Evolutionary conservation across 805 yeast species (phyloP).

Genomic region (Barnettozyma populi): DNA sequence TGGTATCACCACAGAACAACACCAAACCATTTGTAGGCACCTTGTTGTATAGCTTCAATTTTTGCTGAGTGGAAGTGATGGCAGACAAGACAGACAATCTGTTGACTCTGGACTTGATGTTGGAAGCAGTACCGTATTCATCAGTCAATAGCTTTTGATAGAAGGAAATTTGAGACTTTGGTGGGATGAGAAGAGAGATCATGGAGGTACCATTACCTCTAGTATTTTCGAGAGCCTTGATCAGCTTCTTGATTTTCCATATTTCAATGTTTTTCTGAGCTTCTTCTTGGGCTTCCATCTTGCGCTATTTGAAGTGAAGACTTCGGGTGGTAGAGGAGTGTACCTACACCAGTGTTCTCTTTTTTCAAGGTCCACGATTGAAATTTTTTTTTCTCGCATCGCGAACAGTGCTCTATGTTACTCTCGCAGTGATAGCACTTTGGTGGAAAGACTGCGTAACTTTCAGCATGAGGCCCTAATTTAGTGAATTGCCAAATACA

Average conservation of each 20-base stretch:
- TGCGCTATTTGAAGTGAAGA: not conserved
- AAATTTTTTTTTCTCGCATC: not conserved
- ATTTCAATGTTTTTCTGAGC: slow-evolving; percentile 97
- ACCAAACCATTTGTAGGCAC: slow-evolving; percentile 96
- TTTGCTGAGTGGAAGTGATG: slow-evolving; percentile 96
- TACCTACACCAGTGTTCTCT: not conserved
- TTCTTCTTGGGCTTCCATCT: slow-evolving; percentile 44
- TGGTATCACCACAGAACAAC: slow-evolving; percentile 95
- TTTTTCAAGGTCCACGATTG: not conserved
- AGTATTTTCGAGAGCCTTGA: slow-evolving; percentile 82
- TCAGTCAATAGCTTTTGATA: slow-evolving; percentile 90
- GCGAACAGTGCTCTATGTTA: slow-evolving; percentile 8
- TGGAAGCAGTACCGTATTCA: slow-evolving; percentile 98
- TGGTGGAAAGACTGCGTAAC: slow-evolving; percentile 5
- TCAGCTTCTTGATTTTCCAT: slow-evolving; percentile 96
- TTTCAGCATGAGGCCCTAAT: slow-evolving; percentile 4
- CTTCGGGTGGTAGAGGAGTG: not conserved
- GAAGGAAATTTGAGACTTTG: slow-evolving; percentile 87
- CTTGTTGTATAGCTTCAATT: slow-evolving; percentile 78
- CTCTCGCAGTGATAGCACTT: not conserved
- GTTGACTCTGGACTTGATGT: slow-evolving; percentile 96
- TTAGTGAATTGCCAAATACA: not conserved
- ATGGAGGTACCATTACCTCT: slow-evolving; percentile 99
- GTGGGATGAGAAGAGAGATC: slow-evolving; percentile 95
- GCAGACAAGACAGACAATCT: slow-evolving; percentile 93